Base-by-base conservation (phyloP, 345 rosid genomes). In the Camelina neglecta region DNA sequence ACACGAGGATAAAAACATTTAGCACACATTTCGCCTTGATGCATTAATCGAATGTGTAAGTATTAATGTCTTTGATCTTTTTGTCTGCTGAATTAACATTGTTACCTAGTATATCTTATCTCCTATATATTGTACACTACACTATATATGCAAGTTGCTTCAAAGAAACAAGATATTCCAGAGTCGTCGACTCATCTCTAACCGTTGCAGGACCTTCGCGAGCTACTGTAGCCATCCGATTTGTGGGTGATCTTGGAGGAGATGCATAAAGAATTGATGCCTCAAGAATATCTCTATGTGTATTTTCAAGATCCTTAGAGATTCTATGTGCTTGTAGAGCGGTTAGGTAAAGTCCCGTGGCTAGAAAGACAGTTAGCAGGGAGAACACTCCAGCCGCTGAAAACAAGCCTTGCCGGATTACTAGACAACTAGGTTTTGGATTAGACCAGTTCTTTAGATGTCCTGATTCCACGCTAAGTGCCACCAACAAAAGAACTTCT, bases 391-490 rank as follows among this genome's bases (percentile, higher is more conserved):
- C 99, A 0, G 98, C 97, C 0, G 96, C 89, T 0, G 91, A 86
- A 71, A 93, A 95, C 72, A 95, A 65, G 48, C 98, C 99, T 84
- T 90, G 80, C 51, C 80, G 82, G 73, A 87, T 68, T 15, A 87
- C 35, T 6, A 90, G 83, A 80, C 99, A 95, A 35, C 65, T 83
- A 42, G 89, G 76, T 70, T 85, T 89, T 50, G 94, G 97, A n/a
- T 56, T 83, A 1, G 86, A 80, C 98, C 99, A 95, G 45, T 86
- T 83, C 63, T 70, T 92, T 26, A 90, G 67, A 84, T 95, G 99
- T 5, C 97, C 96, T 33, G 99, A 92, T 82, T 95, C 99, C 29
- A 95, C 89, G 62, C 94, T 89, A 7, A 92, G 72, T 51, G 93
- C 98, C 15, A 92, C 84, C 70, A 92, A 58, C 67, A 95, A 18